Conservation (phyloP, 2,329 filamentous ascomycete genomes). For the Monilinia polystroma region DNA sequence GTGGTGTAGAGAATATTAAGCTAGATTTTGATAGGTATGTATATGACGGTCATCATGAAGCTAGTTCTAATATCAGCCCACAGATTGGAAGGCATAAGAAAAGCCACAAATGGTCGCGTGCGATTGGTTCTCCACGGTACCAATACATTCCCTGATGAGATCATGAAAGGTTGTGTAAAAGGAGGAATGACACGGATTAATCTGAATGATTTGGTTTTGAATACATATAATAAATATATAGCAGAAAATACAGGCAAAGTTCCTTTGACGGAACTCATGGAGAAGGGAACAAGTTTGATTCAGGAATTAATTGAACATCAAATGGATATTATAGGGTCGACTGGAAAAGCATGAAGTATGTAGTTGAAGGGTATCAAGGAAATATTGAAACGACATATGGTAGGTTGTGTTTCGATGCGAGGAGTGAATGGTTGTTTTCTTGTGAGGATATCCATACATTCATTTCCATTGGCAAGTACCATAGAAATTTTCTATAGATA, state of each 20-base stretch:
- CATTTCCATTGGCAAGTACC: background rate
- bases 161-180: conserved; percentile 53
- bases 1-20: conserved; percentile 41
- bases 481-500: background rate
- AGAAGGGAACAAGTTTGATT: conserved; percentile 34
- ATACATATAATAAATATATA: conserved; percentile 36
- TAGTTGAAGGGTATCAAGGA: background rate
- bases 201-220: conserved; percentile 33
- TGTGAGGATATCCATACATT: background rate
- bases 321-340: conserved; percentile 36
- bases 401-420: background rate
- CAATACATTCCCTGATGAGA: conserved; percentile 51
- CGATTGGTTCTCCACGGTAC: conserved; percentile 56
- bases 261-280: conserved; percentile 36
- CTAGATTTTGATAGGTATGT: conserved; percentile 44
- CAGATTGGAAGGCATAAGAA: conserved; percentile 27
- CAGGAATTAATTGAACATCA: conserved; percentile 33
- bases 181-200: conserved; percentile 44
- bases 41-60: too few species aligned
- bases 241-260: conserved; percentile 26
- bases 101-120: conserved; percentile 43
- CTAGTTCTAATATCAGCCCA: background rate
- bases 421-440: background rate
- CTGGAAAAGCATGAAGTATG: conserved; percentile 31
- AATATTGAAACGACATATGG: background rate